phyloP scores from a whole-genome alignment of 176 grass and related monocot species.

The Oryza australiensis region DNA sequence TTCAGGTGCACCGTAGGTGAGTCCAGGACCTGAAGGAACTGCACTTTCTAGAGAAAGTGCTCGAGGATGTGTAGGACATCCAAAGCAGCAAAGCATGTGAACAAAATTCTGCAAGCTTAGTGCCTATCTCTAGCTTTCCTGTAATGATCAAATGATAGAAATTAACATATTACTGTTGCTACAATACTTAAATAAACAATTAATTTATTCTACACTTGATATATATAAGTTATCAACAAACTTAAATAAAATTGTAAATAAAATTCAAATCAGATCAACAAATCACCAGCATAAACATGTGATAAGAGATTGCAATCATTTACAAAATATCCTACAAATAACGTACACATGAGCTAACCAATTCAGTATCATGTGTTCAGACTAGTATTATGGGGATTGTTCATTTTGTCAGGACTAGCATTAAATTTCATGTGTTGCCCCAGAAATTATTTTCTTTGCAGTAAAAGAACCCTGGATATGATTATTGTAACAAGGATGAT shows the following conservation, averaged over 20 bases:
- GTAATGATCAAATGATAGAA: slow-evolving; percentile 39
- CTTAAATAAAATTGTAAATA: not conserved
- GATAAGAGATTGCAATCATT: not conserved
- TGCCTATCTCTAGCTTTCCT: slow-evolving; percentile 81
- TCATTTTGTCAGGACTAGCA: not conserved
- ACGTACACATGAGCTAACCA: not conserved
- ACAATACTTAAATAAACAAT: not conserved
- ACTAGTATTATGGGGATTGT: not conserved
- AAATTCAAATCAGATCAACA: not conserved
- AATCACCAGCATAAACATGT: not conserved
- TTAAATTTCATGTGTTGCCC: not conserved
- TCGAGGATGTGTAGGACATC: slow-evolving; percentile 83
- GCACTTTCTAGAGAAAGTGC: slow-evolving; percentile 54
- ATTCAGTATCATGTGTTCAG: not conserved
- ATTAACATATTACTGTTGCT: not conserved
- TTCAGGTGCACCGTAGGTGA: slow-evolving; percentile 11
- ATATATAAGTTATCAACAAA: not conserved
- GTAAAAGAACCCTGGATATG: no score
- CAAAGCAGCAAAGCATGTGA: slow-evolving; percentile 63
- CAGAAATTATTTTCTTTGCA: not conserved
- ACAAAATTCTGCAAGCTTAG: slow-evolving; percentile 63
- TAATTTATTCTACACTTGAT: not conserved
- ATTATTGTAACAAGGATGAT: not conserved
- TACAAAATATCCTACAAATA: not conserved
- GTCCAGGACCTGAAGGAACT: slow-evolving; percentile 35